Conservation (phyloP, 495 filamentous ascomycete genomes). For the Penicillium steckii region DNA sequence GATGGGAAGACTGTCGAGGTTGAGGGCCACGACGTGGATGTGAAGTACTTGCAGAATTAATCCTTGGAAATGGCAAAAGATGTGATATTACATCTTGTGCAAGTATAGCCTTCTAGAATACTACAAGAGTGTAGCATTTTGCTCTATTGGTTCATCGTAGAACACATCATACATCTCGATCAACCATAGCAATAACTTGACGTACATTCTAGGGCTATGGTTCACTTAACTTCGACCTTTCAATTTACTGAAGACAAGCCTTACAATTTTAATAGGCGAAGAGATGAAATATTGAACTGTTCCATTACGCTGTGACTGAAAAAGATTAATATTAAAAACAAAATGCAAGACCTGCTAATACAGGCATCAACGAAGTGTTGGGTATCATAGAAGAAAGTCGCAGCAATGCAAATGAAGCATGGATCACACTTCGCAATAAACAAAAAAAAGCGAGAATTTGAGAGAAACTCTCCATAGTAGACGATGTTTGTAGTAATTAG, state of each 20-base stretch:
- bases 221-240: no score
- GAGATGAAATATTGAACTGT: conserved; percentile 1
- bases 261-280: no score
- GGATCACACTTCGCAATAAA: not conserved
- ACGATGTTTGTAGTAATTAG: not conserved
- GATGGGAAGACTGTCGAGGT: conserved; percentile 12
- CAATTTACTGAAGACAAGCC: no score
- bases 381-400: conserved; percentile 30
- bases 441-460: not conserved
- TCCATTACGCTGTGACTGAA: no score
- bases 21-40: conserved; percentile 17
- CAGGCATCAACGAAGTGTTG: conserved; percentile 14
- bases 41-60: conserved; percentile 9
- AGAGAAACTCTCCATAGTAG: not conserved
- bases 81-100: no score
- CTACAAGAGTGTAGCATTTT: no score
- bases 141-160: no score
- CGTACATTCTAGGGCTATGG: no score
- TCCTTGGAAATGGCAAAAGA: conserved; percentile 2
- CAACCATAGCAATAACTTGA: no score
- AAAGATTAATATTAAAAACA: not conserved
- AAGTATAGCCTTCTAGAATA: no score
- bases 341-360: not conserved
- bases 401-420: conserved; percentile 1
- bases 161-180: no score